Percentiles rank a stretch among this genome's conserved stretches.
Conservation (phyloP, 1,284 basidiomycete species). For the Boletellus sp. region DNA sequence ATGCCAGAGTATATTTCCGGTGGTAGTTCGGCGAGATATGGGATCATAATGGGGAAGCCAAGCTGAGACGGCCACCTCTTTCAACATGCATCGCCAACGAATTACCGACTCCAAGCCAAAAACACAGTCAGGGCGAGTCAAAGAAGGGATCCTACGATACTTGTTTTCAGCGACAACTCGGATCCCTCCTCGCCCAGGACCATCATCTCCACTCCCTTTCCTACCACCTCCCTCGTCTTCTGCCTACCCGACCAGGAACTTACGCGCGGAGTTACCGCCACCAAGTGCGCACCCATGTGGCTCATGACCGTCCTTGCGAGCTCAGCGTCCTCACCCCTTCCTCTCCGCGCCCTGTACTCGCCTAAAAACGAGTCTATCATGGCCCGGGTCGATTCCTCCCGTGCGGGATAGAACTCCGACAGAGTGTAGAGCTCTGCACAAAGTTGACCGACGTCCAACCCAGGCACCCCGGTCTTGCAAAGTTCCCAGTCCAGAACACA, state of each 20-base stretch:
- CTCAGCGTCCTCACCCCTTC: constrained; percentile 15
- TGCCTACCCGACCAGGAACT: constrained; percentile 43
- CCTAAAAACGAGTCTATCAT: constrained; percentile 41
- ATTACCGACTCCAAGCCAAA: too few relatives aligned
- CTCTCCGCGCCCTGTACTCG: constrained; percentile 36
- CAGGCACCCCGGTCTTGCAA: constrained; percentile 47
- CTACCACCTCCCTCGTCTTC: constrained; percentile 43
- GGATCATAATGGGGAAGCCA: constrained; percentile 9
- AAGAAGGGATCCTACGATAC: constrained; percentile 30
- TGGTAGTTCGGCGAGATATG: constrained; percentile 41
- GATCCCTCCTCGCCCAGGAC: constrained; percentile 36
- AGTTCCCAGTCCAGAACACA: constrained; percentile 61
- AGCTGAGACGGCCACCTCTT: too few relatives aligned
- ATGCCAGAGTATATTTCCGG: constrained; percentile 57
- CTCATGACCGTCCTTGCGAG: constrained; percentile 34
- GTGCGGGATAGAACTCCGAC: constrained; percentile 41
- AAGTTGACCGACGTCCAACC: constrained; percentile 57
- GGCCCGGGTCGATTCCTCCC: constrained; percentile 31
- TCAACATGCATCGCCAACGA: too few relatives aligned
- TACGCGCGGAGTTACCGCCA: constrained; percentile 42
- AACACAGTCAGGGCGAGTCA: constrained; percentile 5
- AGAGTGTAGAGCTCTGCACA: constrained; percentile 53
- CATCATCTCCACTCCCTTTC: constrained; percentile 44
- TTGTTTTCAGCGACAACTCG: constrained; percentile 27
- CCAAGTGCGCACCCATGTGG: constrained; percentile 50